Evolutionary conservation across 371 early-diverging fungal species (phyloP).

Genomic region (Gilbertella persicaria): DNA sequence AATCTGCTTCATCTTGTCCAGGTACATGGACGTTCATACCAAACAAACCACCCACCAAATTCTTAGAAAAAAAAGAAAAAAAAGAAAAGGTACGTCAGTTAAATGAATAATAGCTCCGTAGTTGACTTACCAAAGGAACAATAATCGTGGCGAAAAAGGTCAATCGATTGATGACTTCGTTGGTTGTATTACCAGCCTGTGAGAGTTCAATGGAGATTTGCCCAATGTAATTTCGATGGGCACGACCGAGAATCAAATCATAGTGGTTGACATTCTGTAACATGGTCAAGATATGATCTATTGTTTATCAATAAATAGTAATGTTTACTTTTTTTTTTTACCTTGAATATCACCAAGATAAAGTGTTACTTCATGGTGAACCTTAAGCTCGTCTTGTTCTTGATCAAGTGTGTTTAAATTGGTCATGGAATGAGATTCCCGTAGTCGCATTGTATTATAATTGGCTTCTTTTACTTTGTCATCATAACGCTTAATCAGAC

Average conservation of each 20-base stretch:
- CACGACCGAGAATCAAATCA: slow-evolving; percentile 86
- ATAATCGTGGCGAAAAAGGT: slow-evolving; percentile 91
- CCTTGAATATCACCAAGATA: slow-evolving; percentile 93
- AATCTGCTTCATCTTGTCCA: slow-evolving; percentile 61
- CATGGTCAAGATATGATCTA: slow-evolving; percentile 95
- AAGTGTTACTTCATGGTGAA: slow-evolving; percentile 54
- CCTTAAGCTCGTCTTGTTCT: slow-evolving; percentile 26
- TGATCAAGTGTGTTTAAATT: neutral
- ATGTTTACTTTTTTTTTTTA: slow-evolving; percentile 8
- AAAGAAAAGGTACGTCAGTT: neutral
- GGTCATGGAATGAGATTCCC: neutral
- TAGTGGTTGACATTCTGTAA: slow-evolving; percentile 88
- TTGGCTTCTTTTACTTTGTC: slow-evolving; percentile 51
- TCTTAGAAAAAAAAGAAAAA: slow-evolving; percentile 43
- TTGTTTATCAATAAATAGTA: neutral
- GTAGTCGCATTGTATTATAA: slow-evolving; percentile 11
- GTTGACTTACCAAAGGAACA: slow-evolving; percentile 59
- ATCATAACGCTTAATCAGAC: slow-evolving; percentile 60
- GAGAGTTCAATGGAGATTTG: slow-evolving; percentile 96
- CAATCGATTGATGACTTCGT: slow-evolving; percentile 89
- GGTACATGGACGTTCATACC: slow-evolving; percentile 89
- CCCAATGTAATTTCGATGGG: slow-evolving; percentile 94
- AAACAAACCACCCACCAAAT: slow-evolving; percentile 81
- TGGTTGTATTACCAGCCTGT: slow-evolving; percentile 88
- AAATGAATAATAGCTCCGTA: neutral